Evolutionary conservation across 2,329 filamentous ascomycete genomes (phyloP).

Genomic region (Nigrospora sphaerica): DNA sequence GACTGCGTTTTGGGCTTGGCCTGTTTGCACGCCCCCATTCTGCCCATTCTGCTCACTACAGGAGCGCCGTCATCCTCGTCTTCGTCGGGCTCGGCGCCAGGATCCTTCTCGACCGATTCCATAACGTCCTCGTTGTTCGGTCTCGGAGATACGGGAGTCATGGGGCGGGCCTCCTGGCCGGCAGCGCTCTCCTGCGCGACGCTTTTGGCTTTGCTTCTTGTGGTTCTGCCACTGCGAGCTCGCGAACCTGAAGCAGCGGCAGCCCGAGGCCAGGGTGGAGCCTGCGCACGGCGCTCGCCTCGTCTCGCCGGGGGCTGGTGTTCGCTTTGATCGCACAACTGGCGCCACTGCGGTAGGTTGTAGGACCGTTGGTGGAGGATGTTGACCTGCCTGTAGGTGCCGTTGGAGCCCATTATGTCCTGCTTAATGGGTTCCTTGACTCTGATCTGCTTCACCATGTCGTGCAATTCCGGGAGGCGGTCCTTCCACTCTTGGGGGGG

Average conservation of each 20-base stretch:
- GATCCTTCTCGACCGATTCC: conserved; percentile 44
- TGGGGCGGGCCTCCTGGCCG: conserved; percentile 42
- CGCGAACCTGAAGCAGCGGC: conserved; percentile 24
- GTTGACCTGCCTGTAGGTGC: conserved; percentile 94
- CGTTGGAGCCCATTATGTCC: conserved; percentile 93
- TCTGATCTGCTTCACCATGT: conserved; percentile 82
- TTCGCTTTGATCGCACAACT: conserved; percentile 87
- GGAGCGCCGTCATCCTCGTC: conserved; percentile 37
- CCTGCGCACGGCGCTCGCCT: conserved; percentile 67
- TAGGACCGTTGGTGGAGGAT: conserved; percentile 94
- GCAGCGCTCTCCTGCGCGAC: conserved; percentile 29
- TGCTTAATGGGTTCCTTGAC: conserved; percentile 98
- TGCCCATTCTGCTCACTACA: conserved; percentile 29
- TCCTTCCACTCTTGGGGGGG: conserved; percentile 91
- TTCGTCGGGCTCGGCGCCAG: conserved; percentile 35
- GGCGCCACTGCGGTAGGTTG: conserved; percentile 93
- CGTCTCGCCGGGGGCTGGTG: conserved; percentile 90
- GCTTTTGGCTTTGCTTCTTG: conserved; percentile 29
- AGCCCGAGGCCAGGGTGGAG: conserved; percentile 40
- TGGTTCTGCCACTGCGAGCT: conserved; percentile 30
- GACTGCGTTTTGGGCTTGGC: conserved; percentile 61
- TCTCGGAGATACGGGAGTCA: conserved; percentile 52
- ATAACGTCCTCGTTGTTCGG: conserved; percentile 29
- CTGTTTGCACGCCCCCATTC: conserved; percentile 42
- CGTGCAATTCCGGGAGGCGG: conserved; percentile 68